A percentile compares a stretch with the other conserved stretches of the same genome.
Conservation (phyloP, 805 yeast genomes). For the Candida rishiriensis region DNA sequence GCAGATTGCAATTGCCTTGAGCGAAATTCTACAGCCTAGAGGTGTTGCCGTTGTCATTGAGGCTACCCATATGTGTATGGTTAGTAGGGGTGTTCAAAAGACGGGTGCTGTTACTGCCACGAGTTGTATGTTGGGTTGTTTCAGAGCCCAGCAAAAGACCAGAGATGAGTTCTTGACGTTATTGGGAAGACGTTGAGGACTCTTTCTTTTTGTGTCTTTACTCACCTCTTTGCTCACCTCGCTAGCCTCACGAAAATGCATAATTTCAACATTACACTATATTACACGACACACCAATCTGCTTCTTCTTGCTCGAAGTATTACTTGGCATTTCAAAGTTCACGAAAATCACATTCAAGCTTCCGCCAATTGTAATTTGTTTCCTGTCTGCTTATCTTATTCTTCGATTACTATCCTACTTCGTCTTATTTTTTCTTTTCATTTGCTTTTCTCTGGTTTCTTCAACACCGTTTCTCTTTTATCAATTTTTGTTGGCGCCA, state of each 20-base stretch:
- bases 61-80: constrained; percentile 99
- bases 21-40: constrained; percentile 85
- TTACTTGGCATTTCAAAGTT: no score
- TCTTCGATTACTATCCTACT: background rate
- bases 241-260: no score
- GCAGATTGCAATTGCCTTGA: constrained; percentile 94
- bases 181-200: constrained; percentile 50
- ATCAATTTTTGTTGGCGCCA: background rate
- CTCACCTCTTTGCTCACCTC: background rate
- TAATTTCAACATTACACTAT: no score
- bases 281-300: no score
- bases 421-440: background rate
- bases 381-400: background rate
- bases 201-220: background rate
- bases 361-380: background rate
- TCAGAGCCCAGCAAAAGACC: constrained; percentile 89
- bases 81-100: constrained; percentile 94
- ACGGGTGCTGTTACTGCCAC: constrained; percentile 92
- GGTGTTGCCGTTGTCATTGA: constrained; percentile 99
- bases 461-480: no score
- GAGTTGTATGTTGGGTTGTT: constrained; percentile 96
- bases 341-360: no score
- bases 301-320: no score
- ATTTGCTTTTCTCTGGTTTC: background rate
- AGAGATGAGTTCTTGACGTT: constrained; percentile 91